phyloP scores from a whole-genome alignment of 331 rosid genomes.

The Erythrophleum ivorense region DNA sequence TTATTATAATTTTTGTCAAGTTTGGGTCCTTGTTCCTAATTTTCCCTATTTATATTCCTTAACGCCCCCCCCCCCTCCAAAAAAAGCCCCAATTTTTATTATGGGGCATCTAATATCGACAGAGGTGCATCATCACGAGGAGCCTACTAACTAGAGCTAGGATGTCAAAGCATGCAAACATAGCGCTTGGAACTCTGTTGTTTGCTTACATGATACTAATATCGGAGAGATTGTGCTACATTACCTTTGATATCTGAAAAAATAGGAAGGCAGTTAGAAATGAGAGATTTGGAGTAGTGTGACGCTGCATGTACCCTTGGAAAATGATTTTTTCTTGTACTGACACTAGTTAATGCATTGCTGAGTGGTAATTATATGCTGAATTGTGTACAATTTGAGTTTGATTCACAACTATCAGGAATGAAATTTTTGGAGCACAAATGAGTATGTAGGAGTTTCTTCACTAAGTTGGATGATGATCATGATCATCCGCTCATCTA shows the following conservation, averaged over 20 bases:
- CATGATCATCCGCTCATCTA: neutral
- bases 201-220: neutral
- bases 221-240: neutral
- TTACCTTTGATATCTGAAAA: neutral
- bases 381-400: neutral
- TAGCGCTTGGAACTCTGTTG: neutral
- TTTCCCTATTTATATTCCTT: neutral
- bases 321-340: neutral
- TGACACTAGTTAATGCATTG: neutral
- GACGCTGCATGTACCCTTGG: constrained; percentile 13
- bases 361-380: neutral
- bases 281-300: neutral
- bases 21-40: too few relatives aligned
- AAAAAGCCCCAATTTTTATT: neutral
- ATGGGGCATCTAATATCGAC: neutral
- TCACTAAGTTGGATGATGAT: neutral
- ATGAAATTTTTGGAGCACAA: neutral
- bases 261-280: neutral
- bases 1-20: too few relatives aligned
- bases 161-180: neutral
- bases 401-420: neutral
- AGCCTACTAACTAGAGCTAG: neutral
- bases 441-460: neutral
- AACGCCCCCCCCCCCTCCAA: too few relatives aligned
- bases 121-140: neutral